Evolutionary conservation across 225 moss, liverwort and hornwort species (phyloP).

Genomic region (Asterella californica): DNA sequence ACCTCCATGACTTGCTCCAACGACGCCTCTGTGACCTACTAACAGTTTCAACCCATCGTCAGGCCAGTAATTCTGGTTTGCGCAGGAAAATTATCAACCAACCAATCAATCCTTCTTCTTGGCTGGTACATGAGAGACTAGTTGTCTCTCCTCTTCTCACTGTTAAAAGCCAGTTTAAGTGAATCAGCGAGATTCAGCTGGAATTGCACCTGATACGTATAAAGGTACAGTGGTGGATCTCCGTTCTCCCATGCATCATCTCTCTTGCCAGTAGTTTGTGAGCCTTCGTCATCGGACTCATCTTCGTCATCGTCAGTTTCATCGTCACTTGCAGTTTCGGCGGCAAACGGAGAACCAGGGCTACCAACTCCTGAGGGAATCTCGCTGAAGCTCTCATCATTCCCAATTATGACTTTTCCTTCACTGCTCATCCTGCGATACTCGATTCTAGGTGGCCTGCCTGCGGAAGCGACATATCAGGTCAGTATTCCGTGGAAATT

Average conservation of each 20-base stretch:
- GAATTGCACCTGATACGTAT: constrained; percentile 66
- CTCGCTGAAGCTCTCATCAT: constrained; percentile 44
- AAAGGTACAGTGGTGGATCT: constrained; percentile 68
- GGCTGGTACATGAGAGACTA: neutral
- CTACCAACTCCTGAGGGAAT: constrained; percentile 22
- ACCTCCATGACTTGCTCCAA: constrained; percentile 93
- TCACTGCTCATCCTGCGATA: constrained; percentile 72
- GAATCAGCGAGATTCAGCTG: neutral
- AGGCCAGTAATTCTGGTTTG: neutral
- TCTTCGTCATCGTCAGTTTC: constrained; percentile 52
- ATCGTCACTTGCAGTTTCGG: constrained; percentile 43
- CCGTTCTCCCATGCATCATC: constrained; percentile 51
- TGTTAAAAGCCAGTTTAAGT: neutral
- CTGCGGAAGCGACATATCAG: constrained; percentile 30
- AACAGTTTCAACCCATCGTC: neutral
- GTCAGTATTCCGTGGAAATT: neutral
- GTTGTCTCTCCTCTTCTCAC: neutral
- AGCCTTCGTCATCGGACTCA: constrained; percentile 43
- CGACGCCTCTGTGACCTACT: constrained; percentile 80
- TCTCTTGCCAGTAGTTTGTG: constrained; percentile 31
- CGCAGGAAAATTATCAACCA: neutral
- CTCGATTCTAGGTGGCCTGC: constrained; percentile 72
- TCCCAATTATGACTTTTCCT: constrained; percentile 65
- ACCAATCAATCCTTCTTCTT: neutral
- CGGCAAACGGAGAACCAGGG: constrained; percentile 14